Base-by-base conservation (phyloP, 495 filamentous ascomycete species). In the Aspergillus avenaceus region DNA sequence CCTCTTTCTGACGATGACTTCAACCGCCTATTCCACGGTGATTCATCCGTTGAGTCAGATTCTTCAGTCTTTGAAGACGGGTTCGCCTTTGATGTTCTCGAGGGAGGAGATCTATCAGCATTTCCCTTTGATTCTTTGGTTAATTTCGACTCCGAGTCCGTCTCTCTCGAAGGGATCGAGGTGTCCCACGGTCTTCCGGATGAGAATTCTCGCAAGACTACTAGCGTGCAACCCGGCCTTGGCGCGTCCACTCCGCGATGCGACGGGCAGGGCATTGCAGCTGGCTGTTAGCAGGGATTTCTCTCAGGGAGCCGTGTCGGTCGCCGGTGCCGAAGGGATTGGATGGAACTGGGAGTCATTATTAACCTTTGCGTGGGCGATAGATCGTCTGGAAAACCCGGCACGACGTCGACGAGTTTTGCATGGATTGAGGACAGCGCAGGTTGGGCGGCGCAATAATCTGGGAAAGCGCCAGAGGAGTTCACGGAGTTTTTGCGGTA, bases 211-310 rank as follows among this genome's bases (percentile, higher is more conserved):
- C 67, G 69, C 67, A 61, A 68, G 74, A 69, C 75, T 80, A 62
- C 73, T 80, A 70, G 85, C 85, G 78, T 86, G 88, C 88, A 91
- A 86, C 87, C 86, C 85, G 81, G 81, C 80, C 72, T 81, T 88
- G 87, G 88, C 88, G 88, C 88, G 86, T 87, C 88, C 85, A 69
- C 80, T 87, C 71, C 79, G 78, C 83, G 85, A 88, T 88, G 88
- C 88, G 87, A 91, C 88, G 84, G 82, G 86, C 82, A 80, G 74
- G 81, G 84, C 81, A 79, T 87, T 90, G 88, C 88, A 79, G 78
- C 75, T 69, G 69, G 73, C 71, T 62, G 71, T 71, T 72, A 73
- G 65, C 59, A 67, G 70, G 63, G 56, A 55, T 46, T 55, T 71
- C 53, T 63, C 63, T 53, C 59, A 41, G 53, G 57, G 59, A 56